Conservation (phyloP, 805 yeast genomes). For the Lipomyces japonicus region DNA sequence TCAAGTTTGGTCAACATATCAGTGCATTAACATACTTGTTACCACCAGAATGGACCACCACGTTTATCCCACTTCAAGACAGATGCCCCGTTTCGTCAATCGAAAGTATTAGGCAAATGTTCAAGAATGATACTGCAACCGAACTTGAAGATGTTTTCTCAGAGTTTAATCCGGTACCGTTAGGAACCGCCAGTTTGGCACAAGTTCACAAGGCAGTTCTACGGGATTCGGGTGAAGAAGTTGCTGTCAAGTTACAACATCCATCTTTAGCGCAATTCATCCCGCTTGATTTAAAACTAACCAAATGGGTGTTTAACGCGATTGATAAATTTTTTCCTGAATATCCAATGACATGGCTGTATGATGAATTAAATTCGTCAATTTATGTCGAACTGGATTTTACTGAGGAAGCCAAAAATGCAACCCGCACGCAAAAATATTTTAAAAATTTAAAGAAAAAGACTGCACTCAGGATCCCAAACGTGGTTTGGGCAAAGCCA, state of each 20-base stretch:
- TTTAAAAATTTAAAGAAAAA: constrained; percentile 51
- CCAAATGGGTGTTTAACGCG: constrained; percentile 67
- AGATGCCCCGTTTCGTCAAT: constrained; percentile 77
- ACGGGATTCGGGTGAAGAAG: constrained; percentile 57
- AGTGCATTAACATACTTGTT: constrained; percentile 86
- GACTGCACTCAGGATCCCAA: constrained; percentile 81
- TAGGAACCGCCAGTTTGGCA: constrained; percentile 94
- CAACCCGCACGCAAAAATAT: constrained; percentile 62
- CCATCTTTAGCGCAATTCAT: constrained; percentile 83
- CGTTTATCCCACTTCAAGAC: constrained; percentile 91
- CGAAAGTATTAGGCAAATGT: constrained; percentile 65
- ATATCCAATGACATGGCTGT: constrained; percentile 91
- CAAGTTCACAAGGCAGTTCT: constrained; percentile 84
- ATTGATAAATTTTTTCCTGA: constrained; percentile 84
- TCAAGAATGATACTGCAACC: constrained; percentile 61
- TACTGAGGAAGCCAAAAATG: constrained; percentile 78
- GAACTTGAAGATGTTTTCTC: constrained; percentile 59
- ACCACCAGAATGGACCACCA: constrained; percentile 91
- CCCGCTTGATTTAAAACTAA: constrained; percentile 80
- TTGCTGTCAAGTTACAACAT: constrained; percentile 93
- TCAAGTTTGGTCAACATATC: constrained; percentile 91
- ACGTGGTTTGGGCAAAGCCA: constrained; percentile 58
- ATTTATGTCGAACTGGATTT: constrained; percentile 91
- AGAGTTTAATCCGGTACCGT: constrained; percentile 66
- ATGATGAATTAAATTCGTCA: constrained; percentile 83